Conservation (phyloP, 2,329 filamentous ascomycete genomes). For the Neurospora sp. region DNA sequence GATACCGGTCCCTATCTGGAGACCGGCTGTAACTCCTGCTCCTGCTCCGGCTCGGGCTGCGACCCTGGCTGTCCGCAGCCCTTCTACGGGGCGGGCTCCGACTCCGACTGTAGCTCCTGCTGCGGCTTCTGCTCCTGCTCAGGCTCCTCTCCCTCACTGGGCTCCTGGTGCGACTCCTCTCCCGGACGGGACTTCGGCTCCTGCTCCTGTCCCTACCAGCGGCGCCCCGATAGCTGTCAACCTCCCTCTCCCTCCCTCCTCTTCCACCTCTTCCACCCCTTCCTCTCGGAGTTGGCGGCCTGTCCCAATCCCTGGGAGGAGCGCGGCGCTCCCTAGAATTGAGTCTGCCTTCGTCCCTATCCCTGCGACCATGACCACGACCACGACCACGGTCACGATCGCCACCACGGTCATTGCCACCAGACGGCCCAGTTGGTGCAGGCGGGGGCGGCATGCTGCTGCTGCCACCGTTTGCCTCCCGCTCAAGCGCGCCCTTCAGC, state of each 20-base stretch:
- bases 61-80: not conserved
- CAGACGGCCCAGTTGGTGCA: not conserved
- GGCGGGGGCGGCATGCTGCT: conserved; percentile 1
- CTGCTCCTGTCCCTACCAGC: conserved; percentile 1
- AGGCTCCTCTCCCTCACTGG: not conserved
- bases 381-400: not conserved
- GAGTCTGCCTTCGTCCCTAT: not conserved
- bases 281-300: not conserved
- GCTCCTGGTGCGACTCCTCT: conserved; percentile 1
- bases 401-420: not conserved
- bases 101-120: not conserved
- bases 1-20: conserved; percentile 2
- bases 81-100: not conserved
- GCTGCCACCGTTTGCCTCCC: conserved; percentile 19
- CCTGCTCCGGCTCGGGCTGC: not conserved
- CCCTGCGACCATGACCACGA: not conserved
- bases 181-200: not conserved
- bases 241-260: not conserved
- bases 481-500: conserved; percentile 33
- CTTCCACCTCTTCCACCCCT: not conserved
- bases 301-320: not conserved
- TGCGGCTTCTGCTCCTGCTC: not conserved
- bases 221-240: not conserved
- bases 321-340: not conserved
- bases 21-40: not conserved